phyloP scores from a whole-genome alignment of 2,329 filamentous ascomycete genomes.

The Colletotrichum costaricense region DNA sequence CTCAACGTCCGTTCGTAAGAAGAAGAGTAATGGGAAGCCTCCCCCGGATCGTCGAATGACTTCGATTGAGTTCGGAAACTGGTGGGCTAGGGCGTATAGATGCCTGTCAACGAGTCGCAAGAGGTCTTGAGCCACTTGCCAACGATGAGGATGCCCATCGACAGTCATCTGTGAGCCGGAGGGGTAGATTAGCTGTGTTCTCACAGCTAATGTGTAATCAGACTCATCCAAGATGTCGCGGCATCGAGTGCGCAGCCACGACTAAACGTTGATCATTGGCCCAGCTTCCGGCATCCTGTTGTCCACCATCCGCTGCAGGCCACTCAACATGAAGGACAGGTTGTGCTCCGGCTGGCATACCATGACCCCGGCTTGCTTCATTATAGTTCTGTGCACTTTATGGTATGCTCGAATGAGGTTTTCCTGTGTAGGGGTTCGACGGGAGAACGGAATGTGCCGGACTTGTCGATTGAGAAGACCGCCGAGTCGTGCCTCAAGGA shows the following conservation, averaged over 20 bases:
- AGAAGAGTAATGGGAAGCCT: slow-evolving; percentile 67
- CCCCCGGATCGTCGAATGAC: slow-evolving; percentile 49
- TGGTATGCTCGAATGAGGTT: slow-evolving; percentile 50
- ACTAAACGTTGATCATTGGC: slow-evolving; percentile 62
- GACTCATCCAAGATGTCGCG: slow-evolving; percentile 76
- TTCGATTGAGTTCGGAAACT: slow-evolving; percentile 58
- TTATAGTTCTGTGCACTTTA: slow-evolving; percentile 52
- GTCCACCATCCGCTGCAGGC: slow-evolving; percentile 66
- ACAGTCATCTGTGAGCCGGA: slow-evolving; percentile 59
- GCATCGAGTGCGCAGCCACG: slow-evolving; percentile 58
- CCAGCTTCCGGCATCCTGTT: slow-evolving; percentile 51
- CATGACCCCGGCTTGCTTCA: slow-evolving; percentile 61
- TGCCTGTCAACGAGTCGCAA: slow-evolving; percentile 53
- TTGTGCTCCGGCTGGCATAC: slow-evolving; percentile 72
- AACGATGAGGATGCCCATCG: slow-evolving; percentile 65
- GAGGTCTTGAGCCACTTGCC: slow-evolving; percentile 56
- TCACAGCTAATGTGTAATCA: slow-evolving; percentile 64
- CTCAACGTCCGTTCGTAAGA: slow-evolving; percentile 62
- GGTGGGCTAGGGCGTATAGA: slow-evolving; percentile 47
- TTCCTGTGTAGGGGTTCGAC: slow-evolving; percentile 53
- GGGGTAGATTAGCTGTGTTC: slow-evolving; percentile 69
- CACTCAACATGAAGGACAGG: slow-evolving; percentile 73
- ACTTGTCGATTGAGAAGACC: slow-evolving; percentile 64
- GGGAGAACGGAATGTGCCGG: slow-evolving; percentile 68
- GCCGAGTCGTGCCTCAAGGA: slow-evolving; percentile 66